Conservation (phyloP, 768 basidiomycete species). For the Calocera viscosa region DNA sequence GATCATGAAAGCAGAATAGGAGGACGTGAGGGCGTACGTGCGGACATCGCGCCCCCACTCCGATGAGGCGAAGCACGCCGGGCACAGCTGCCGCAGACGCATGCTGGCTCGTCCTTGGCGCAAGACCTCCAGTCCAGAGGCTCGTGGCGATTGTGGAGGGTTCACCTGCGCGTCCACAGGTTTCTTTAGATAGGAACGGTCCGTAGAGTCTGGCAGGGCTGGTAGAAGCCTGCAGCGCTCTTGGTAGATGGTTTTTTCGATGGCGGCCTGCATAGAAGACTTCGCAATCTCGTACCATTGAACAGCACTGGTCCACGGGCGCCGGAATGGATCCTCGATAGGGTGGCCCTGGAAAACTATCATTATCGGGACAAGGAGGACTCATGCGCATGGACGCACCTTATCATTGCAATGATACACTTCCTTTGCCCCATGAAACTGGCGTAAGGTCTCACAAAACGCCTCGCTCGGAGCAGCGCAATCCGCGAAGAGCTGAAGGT, state of each 20-base stretch:
- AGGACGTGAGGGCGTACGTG: background rate
- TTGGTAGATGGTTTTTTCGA: background rate
- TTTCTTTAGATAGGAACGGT: background rate
- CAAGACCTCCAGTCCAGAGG: background rate
- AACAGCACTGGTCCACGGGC: background rate
- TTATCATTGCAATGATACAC: background rate
- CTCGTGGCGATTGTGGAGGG: background rate
- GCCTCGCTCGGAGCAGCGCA: slow-evolving; percentile 1
- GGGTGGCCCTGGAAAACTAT: background rate
- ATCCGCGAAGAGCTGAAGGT: background rate
- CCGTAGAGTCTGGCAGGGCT: background rate
- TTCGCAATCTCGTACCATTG: background rate
- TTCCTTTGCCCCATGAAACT: background rate
- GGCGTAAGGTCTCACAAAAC: background rate
- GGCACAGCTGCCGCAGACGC: background rate
- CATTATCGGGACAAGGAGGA: background rate
- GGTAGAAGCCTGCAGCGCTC: background rate
- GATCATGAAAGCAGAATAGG: background rate
- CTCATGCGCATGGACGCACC: background rate
- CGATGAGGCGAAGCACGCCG: slow-evolving; percentile 6
- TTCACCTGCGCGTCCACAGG: background rate
- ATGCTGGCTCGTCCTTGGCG: background rate
- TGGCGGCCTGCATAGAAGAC: background rate
- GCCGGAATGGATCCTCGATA: background rate
- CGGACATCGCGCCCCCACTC: background rate